phyloP scores from a whole-genome alignment of 1,284 basidiomycete genomes.

The Sporisorium graminicola region DNA sequence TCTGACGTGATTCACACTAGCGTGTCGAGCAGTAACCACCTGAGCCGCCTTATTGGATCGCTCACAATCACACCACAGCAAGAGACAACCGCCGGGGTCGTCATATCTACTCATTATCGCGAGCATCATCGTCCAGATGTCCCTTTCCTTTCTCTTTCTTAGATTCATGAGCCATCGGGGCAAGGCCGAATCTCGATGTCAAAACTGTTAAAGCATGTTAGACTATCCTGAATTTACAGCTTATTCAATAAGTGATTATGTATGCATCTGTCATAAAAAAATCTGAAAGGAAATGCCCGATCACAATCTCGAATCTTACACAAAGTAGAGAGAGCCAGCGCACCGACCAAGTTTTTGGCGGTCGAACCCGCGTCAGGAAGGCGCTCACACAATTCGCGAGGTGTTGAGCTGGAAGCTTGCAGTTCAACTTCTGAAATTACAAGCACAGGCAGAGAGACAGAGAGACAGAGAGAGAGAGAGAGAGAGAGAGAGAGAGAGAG shows the following conservation, averaged over 20 bases:
- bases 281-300: no score
- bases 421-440: background rate
- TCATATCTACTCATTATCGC: constrained; percentile 11
- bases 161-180: background rate
- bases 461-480: constrained; percentile 13
- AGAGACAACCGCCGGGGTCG: background rate
- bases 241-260: background rate
- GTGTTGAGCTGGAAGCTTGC: constrained; percentile 49
- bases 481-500: constrained; percentile 6
- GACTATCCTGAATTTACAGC: background rate
- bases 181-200: background rate
- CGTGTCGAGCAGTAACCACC: background rate
- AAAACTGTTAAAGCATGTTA: background rate
- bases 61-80: background rate
- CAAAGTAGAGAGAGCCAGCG: constrained; percentile 15
- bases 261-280: constrained; percentile 14
- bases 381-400: constrained; percentile 6
- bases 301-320: constrained; percentile 21
- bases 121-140: constrained; percentile 8
- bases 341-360: constrained; percentile 36
- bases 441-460: background rate
- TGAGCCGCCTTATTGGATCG: constrained; percentile 1
- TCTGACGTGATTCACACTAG: constrained; percentile 44
- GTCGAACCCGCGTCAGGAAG: constrained; percentile 19
- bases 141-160: background rate